Conservation (phyloP, 2,329 filamentous ascomycete species). For the Ophiognomonia clavigignenti-juglandacearum region DNA sequence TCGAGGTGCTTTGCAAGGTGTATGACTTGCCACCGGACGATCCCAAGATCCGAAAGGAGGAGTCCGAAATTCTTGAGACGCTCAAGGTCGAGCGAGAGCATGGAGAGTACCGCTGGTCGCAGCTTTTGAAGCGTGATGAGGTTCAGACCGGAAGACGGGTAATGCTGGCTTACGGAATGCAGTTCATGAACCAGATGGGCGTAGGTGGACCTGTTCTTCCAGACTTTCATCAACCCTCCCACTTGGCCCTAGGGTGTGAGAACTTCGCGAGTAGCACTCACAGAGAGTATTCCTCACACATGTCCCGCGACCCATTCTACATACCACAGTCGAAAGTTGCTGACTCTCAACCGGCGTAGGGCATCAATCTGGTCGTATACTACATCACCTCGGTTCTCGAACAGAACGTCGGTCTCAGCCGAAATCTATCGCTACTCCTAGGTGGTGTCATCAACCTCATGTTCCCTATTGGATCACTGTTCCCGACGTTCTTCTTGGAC, state of each 20-base stretch:
- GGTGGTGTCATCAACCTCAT: conserved; percentile 32
- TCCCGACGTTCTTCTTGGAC: conserved; percentile 13
- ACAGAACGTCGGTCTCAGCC: conserved; percentile 27
- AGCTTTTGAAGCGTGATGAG: conserved; percentile 37
- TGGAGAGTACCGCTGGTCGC: conserved; percentile 31
- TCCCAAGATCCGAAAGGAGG: conserved; percentile 32
- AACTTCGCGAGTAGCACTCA: no score
- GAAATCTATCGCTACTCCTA: conserved; percentile 27
- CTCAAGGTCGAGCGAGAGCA: conserved; percentile 16
- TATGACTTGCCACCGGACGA: conserved; percentile 36
- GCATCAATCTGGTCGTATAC: conserved; percentile 41
- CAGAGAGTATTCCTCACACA: no score
- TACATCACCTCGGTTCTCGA: conserved; percentile 28
- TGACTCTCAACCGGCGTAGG: no score
- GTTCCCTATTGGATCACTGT: conserved; percentile 31
- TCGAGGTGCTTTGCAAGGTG: conserved; percentile 27
- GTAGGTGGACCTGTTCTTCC: no score
- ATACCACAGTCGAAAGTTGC: no score
- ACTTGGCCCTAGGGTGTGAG: no score
- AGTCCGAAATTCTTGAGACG: conserved; percentile 32
- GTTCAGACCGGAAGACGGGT: conserved; percentile 38
- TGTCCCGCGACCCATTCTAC: no score
- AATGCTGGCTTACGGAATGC: conserved; percentile 40
- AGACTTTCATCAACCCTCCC: no score
- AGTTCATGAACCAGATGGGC: conserved; percentile 45